These are phyloP conservation scores for Pseudopediastrum boryanum DNA, from an alignment of 139 green algal species.

Conservation along the genomic window DNA sequence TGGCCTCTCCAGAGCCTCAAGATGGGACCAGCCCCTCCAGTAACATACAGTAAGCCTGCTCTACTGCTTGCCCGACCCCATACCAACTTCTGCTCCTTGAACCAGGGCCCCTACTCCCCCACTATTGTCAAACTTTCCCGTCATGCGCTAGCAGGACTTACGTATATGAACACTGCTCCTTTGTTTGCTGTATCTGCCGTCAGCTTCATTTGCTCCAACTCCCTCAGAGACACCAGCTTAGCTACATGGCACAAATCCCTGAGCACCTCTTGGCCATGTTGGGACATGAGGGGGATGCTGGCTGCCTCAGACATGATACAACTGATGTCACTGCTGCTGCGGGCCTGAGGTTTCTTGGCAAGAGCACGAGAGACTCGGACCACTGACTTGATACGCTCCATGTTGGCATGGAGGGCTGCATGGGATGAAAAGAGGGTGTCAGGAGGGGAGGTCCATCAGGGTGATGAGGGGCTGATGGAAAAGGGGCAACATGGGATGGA, in stretches of 20 bases:
- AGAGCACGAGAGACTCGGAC: constrained; percentile 27
- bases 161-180: background rate
- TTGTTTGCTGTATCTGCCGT: background rate
- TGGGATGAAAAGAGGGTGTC: too few species aligned
- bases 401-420: constrained; percentile 43
- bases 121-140: too few species aligned
- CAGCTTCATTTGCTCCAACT: constrained; percentile 38
- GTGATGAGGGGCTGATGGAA: too few species aligned
- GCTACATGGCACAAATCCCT: constrained; percentile 51
- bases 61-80: too few species aligned
- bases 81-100: too few species aligned
- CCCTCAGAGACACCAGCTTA: constrained; percentile 11
- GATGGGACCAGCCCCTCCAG: too few species aligned
- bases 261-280: constrained; percentile 34
- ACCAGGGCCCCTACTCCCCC: too few species aligned
- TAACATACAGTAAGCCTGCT: too few species aligned
- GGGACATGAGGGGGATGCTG: constrained; percentile 1
- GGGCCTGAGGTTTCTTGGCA: constrained; percentile 34
- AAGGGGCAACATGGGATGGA: too few species aligned
- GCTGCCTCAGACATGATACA: constrained; percentile 36
- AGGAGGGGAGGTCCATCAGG: too few species aligned
- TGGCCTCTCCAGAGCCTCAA: too few species aligned
- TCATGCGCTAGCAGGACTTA: background rate
- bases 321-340: constrained; percentile 38
- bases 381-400: constrained; percentile 44